phyloP scores from a whole-genome alignment of 1,284 basidiomycete species.

The Microbotryum lychnidis-dioicae region DNA sequence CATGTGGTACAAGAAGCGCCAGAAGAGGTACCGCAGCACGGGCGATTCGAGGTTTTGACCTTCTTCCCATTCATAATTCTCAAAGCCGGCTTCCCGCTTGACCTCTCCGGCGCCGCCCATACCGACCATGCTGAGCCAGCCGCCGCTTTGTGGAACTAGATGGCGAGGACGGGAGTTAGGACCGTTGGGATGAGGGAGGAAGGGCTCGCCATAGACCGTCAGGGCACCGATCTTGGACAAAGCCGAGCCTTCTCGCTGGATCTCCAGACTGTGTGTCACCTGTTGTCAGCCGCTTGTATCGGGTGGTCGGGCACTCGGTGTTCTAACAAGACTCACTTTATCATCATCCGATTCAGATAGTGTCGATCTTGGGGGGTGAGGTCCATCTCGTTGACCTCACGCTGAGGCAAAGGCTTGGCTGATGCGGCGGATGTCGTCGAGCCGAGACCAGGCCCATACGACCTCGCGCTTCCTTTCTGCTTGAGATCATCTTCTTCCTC shows the following conservation, averaged over 20 bases:
- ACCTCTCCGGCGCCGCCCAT: conserved; percentile 1
- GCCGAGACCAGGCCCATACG: no score
- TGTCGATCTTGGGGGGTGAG: conserved; percentile 22
- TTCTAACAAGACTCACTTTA: conserved; percentile 14
- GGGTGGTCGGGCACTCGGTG: neutral
- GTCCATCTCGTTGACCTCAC: neutral
- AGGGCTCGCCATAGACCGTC: conserved; percentile 20
- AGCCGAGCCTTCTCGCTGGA: conserved; percentile 19
- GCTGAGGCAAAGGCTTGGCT: no score
- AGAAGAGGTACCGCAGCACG: conserved; percentile 20
- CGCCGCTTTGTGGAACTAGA: neutral
- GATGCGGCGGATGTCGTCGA: no score
- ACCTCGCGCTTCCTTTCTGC: no score
- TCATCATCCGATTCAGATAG: conserved; percentile 24
- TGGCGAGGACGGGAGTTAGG: conserved; percentile 23
- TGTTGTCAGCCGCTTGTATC: no score
- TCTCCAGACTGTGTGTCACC: conserved; percentile 13
- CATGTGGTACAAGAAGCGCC: conserved; percentile 24
- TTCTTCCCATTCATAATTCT: conserved; percentile 15
- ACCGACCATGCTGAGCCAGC: neutral
- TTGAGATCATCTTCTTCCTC: no score
- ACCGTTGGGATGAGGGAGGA: conserved; percentile 22
- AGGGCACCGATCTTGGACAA: conserved; percentile 24
- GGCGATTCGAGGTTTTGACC: conserved; percentile 8
- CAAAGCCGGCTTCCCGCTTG: conserved; percentile 10